phyloP scores from a whole-genome alignment of 371 early-diverging fungal genomes.

The Mortierella sp. region DNA sequence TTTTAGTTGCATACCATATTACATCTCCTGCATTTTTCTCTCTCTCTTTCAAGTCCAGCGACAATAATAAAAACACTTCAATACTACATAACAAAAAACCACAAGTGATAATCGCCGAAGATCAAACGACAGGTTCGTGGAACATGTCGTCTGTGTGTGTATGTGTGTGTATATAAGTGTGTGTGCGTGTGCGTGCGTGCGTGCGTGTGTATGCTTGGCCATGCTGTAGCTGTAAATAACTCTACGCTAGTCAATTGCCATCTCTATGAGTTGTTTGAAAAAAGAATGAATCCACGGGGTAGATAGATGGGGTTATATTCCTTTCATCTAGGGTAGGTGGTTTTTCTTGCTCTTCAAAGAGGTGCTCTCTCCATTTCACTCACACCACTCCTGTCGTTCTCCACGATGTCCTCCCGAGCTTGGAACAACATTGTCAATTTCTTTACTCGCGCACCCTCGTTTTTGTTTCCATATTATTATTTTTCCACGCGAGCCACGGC shows the following conservation, averaged over 20 bases:
- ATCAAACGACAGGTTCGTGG: too few relatives aligned
- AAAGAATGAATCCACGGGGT: too few relatives aligned
- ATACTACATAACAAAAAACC: background rate
- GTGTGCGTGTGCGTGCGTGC: background rate
- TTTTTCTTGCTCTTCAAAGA: too few relatives aligned
- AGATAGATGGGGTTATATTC: too few relatives aligned
- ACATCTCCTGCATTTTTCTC: background rate
- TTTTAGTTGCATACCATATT: constrained; percentile 8
- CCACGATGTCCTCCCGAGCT: background rate
- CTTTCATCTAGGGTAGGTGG: too few relatives aligned
- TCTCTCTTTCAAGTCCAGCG: background rate
- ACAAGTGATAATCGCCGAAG: background rate
- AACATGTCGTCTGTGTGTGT: too few relatives aligned
- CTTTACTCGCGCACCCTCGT: background rate
- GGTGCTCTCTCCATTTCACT: too few relatives aligned
- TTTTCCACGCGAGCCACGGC: background rate
- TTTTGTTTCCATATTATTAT: background rate
- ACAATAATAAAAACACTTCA: constrained; percentile 1
- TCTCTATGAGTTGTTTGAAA: background rate
- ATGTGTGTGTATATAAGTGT: background rate
- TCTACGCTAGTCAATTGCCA: background rate
- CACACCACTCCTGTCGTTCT: too few relatives aligned
- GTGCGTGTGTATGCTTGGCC: background rate
- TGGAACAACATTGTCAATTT: background rate
- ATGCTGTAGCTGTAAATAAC: background rate